phyloP scores from a whole-genome alignment of 257 asterid genomes.

The Fraxinus cuspidata region DNA sequence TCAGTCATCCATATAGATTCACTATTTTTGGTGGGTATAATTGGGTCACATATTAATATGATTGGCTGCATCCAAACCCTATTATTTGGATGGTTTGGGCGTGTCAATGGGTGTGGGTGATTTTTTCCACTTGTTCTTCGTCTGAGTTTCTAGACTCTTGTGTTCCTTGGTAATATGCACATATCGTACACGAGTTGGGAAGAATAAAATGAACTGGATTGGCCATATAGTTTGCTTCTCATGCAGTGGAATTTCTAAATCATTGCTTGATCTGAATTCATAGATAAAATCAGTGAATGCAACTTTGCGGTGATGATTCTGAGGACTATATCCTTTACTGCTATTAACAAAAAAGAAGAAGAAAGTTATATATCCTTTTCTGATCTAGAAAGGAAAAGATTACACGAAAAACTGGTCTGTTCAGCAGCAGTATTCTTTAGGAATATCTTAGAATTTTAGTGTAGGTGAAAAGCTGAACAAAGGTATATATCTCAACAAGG shows the following conservation, averaged over 20 bases:
- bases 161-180: constrained; percentile 12
- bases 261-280: constrained; percentile 9
- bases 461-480: background rate
- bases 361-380: constrained; percentile 27
- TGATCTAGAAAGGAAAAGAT: constrained; percentile 29
- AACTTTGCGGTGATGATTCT: constrained; percentile 5
- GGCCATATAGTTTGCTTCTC: constrained; percentile 13
- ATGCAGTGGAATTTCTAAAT: constrained; percentile 5
- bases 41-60: background rate
- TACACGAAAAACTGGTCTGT: background rate
- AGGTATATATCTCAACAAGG: background rate
- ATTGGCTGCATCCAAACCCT: background rate
- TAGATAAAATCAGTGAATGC: constrained; percentile 25
- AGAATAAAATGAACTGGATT: background rate
- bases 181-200: background rate
- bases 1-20: background rate
- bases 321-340: constrained; percentile 34
- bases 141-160: background rate
- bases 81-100: background rate
- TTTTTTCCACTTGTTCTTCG: constrained; percentile 7
- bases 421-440: background rate
- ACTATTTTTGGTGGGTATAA: background rate
- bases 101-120: background rate
- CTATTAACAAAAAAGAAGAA: background rate
- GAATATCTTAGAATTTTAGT: background rate